A percentile compares a stretch with the other conserved stretches of the same genome.
Evolutionary conservation across 164 flowering plant species (phyloP).

Genomic region (Vitis riparia): DNA sequence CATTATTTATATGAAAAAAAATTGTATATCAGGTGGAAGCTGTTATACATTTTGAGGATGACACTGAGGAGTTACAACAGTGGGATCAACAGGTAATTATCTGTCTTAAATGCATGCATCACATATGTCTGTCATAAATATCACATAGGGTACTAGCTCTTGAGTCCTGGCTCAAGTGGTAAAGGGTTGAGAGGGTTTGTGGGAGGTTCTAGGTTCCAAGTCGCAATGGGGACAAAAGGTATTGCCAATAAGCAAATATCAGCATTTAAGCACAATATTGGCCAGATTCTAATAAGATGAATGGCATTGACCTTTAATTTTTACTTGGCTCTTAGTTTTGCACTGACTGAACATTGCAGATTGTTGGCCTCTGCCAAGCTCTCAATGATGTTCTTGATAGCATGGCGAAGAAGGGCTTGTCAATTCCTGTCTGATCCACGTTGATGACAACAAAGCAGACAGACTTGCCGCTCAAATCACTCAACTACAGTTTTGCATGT

Average conservation of each 20-base stretch:
- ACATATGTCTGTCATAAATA: too few species aligned
- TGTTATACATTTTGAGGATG: constrained; percentile 98
- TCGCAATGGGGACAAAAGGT: too few species aligned
- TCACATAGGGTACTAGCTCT: too few species aligned
- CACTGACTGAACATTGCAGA: constrained; percentile 43
- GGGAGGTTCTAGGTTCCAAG: too few species aligned
- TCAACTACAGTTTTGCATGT: too few species aligned
- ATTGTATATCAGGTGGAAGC: constrained; percentile 72
- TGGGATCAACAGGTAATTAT: constrained; percentile 95
- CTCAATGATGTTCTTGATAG: constrained; percentile 84
- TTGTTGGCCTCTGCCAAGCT: constrained; percentile 90
- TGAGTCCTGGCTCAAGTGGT: too few species aligned
- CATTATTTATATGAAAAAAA: background rate
- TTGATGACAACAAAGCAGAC: background rate
- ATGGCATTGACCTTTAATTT: background rate
- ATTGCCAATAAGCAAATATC: too few species aligned
- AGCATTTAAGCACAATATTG: too few species aligned
- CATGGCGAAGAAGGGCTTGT: constrained; percentile 90
- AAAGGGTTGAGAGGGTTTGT: too few species aligned
- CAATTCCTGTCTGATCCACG: constrained; percentile 61
- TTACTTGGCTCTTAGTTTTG: background rate
- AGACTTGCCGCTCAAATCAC: background rate
- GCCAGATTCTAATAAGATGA: background rate
- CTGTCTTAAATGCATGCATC: background rate
- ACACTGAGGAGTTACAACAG: constrained; percentile 90